A percentile compares a stretch with the other conserved stretches of the same genome.
These are phyloP conservation scores for Polysphondylium violaceum DNA, from an alignment of 78 protist genomes.

Conservation along the genomic window DNA sequence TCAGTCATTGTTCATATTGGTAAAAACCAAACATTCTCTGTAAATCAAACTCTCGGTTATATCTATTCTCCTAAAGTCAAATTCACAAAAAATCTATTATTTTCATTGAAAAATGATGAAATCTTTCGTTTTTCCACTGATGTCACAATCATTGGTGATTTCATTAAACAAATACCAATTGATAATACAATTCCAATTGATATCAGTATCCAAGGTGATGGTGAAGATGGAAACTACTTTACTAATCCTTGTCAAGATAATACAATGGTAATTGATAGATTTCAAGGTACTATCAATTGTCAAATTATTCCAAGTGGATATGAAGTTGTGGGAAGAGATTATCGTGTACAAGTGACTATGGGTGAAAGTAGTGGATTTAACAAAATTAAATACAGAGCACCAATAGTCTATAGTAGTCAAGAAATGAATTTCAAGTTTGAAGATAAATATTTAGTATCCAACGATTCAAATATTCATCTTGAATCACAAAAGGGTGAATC, in stretches of 20 bases:
- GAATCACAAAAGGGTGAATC: background rate
- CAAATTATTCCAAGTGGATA: background rate
- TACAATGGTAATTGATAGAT: background rate
- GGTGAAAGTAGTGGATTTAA: background rate
- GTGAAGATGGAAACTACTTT: background rate
- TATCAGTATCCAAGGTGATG: background rate
- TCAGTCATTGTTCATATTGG: too few species aligned
- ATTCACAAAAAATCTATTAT: too few species aligned
- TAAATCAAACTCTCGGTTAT: too few species aligned
- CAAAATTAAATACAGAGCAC: background rate
- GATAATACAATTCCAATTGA: background rate
- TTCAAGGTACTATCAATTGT: background rate
- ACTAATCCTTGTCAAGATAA: background rate
- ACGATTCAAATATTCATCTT: background rate
- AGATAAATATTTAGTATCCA: background rate
- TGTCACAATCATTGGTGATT: background rate
- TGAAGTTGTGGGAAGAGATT: background rate
- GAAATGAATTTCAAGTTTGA: background rate
- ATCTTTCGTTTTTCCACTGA: background rate
- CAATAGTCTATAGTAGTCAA: background rate
- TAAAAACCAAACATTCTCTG: too few species aligned
- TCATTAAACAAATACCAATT: background rate
- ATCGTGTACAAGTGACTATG: background rate
- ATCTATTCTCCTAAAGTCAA: too few species aligned
- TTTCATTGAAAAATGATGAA: background rate